phyloP scores from a whole-genome alignment of 2,329 filamentous ascomycete genomes.

The Xylaria sp. region DNA sequence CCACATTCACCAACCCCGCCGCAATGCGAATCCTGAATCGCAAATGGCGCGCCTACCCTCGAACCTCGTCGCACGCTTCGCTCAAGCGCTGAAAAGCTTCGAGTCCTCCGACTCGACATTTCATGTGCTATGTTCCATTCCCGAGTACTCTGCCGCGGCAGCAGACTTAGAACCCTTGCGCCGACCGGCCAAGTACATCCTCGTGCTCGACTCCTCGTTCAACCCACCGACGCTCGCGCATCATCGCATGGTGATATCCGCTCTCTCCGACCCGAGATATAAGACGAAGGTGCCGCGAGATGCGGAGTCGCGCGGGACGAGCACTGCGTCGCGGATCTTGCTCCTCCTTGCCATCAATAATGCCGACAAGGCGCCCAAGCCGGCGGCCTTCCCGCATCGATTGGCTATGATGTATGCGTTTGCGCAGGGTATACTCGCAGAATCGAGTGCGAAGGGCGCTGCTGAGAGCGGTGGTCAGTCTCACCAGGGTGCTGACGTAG shows the following conservation, averaged over 20 bases:
- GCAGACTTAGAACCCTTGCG: constrained; percentile 37
- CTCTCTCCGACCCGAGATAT: constrained; percentile 42
- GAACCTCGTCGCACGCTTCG: constrained; percentile 54
- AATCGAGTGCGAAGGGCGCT: background rate
- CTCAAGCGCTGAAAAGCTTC: constrained; percentile 57
- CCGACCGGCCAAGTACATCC: constrained; percentile 51
- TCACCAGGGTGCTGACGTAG: background rate
- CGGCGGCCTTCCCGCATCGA: constrained; percentile 73
- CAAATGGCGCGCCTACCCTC: constrained; percentile 41
- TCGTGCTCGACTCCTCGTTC: constrained; percentile 74
- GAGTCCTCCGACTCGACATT: constrained; percentile 56
- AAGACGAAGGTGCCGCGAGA: background rate
- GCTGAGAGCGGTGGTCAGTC: background rate
- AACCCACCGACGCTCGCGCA: constrained; percentile 74
- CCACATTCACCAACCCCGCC: background rate
- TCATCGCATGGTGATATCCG: constrained; percentile 64
- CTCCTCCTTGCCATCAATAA: constrained; percentile 71
- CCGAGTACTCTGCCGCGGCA: constrained; percentile 37
- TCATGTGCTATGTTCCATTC: constrained; percentile 57
- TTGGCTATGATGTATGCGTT: constrained; percentile 78
- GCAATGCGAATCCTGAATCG: constrained; percentile 33
- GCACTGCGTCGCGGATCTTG: constrained; percentile 56
- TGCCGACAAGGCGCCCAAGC: constrained; percentile 72
- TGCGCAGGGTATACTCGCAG: constrained; percentile 62
- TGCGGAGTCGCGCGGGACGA: background rate